Evolutionary conservation across 75 land plant genomes (phyloP).

Genomic region (Picea glauca): DNA sequence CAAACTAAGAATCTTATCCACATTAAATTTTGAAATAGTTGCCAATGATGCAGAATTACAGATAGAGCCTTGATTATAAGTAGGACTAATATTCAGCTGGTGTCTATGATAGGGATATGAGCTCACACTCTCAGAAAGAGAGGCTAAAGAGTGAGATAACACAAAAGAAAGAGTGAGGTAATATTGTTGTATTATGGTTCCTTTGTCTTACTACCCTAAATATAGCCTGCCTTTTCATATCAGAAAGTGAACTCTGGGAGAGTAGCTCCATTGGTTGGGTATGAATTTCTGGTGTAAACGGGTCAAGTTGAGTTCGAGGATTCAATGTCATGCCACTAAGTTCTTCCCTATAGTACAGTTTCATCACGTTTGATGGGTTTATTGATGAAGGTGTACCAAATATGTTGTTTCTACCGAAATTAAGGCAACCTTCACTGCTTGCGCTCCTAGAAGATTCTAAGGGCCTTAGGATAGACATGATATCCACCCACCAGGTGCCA

Average conservation of each 20-base stretch:
- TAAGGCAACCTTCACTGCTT: too few relatives aligned
- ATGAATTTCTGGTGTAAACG: background rate
- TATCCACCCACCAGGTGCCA: too few relatives aligned
- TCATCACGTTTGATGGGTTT: background rate
- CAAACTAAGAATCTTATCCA: background rate
- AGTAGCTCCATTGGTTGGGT: background rate
- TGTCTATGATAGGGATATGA: background rate
- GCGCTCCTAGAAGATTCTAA: too few relatives aligned
- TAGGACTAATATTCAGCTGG: conserved; percentile 1
- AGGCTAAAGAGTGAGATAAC: background rate
- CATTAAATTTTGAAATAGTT: background rate
- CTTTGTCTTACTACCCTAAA: background rate
- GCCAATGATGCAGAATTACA: background rate
- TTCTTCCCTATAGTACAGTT: background rate
- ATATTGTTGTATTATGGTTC: background rate
- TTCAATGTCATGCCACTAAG: background rate
- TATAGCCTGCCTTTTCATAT: background rate
- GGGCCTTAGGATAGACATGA: too few relatives aligned
- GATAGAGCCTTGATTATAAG: background rate
- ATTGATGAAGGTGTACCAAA: too few relatives aligned
- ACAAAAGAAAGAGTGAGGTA: background rate
- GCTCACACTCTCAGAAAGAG: background rate
- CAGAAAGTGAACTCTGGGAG: background rate
- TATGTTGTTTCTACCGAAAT: too few relatives aligned
- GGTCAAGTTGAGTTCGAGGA: background rate